These are phyloP conservation scores for Solanum hybrid DNA, from an alignment of 305 asterid genomes.

Conservation along the genomic window DNA sequence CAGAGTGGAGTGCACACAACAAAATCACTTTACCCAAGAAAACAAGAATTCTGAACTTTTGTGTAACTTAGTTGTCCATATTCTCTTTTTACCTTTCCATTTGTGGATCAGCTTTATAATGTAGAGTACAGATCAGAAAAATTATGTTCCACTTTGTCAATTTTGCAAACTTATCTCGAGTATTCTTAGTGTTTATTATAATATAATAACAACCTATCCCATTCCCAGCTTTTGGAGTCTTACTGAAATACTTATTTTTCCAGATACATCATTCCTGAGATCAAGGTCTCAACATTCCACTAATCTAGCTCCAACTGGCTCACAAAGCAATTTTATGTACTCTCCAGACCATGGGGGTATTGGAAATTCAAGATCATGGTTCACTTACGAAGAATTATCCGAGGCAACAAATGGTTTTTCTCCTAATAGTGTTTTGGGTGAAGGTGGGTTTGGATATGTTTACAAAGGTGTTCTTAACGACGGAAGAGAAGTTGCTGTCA, in stretches of 20 bases:
- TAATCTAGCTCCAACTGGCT: constrained; percentile 37
- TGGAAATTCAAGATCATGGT: constrained; percentile 63
- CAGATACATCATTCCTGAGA: constrained; percentile 58
- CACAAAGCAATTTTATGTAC: constrained; percentile 41
- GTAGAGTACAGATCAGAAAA: neutral
- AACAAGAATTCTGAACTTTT: neutral
- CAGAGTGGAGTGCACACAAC: neutral
- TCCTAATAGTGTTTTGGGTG: constrained; percentile 47
- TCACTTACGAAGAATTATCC: constrained; percentile 63
- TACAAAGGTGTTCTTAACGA: constrained; percentile 66
- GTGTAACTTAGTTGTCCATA: neutral
- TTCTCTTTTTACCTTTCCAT: neutral
- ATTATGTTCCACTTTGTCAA: neutral
- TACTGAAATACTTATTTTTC: neutral
- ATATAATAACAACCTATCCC: neutral
- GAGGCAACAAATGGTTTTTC: constrained; percentile 61
- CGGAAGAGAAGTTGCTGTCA: constrained; percentile 78
- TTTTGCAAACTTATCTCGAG: neutral
- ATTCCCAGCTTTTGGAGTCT: neutral
- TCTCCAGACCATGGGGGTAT: constrained; percentile 55
- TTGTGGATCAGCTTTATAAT: neutral
- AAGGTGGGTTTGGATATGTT: constrained; percentile 88
- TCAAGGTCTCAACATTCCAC: constrained; percentile 44
- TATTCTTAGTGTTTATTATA: neutral
- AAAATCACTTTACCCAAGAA: neutral